These are phyloP conservation scores for Symbiodinium pilosum DNA, from an alignment of 73 alveolate species.

Conservation along the genomic window DNA sequence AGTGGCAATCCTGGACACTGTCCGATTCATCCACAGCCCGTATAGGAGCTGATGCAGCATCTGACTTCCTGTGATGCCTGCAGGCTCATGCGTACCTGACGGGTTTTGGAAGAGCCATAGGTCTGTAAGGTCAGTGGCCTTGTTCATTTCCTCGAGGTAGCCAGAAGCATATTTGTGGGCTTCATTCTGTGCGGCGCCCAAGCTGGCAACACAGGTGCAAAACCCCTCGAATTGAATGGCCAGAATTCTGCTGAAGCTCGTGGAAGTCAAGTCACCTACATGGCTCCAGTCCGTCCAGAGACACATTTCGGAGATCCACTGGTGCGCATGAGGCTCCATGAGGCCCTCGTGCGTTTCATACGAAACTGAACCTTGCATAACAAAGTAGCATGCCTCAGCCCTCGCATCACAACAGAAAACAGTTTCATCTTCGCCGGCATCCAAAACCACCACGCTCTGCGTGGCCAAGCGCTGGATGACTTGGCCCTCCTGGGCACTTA, in stretches of 20 bases:
- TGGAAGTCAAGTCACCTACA: conserved; percentile 25
- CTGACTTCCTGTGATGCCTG: not conserved
- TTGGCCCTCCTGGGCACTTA: conserved; percentile 39
- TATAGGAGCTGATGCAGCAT: not conserved
- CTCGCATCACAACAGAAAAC: conserved; percentile 17
- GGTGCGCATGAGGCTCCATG: not conserved
- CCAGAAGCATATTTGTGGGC: not conserved
- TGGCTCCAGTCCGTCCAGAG: conserved; percentile 75
- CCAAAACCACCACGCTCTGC: conserved; percentile 38
- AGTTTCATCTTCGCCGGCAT: conserved; percentile 48
- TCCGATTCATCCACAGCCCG: no score
- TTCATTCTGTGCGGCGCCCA: not conserved
- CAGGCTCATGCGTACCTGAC: not conserved
- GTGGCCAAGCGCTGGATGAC: conserved; percentile 57
- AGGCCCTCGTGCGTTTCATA: not conserved
- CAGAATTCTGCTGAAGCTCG: conserved; percentile 16
- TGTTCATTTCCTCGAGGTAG: not conserved
- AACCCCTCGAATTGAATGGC: not conserved
- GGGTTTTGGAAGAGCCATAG: not conserved
- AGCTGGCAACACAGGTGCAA: not conserved
- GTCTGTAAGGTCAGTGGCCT: conserved; percentile 11
- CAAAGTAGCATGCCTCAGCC: conserved; percentile 56
- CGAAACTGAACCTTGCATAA: conserved; percentile 13
- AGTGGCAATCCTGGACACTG: no score
- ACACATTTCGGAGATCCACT: conserved; percentile 77